Percentiles rank a stretch among this genome's conserved stretches.
Evolutionary conservation across 805 yeast species (phyloP).

Genomic region (Clavispora fructus): DNA sequence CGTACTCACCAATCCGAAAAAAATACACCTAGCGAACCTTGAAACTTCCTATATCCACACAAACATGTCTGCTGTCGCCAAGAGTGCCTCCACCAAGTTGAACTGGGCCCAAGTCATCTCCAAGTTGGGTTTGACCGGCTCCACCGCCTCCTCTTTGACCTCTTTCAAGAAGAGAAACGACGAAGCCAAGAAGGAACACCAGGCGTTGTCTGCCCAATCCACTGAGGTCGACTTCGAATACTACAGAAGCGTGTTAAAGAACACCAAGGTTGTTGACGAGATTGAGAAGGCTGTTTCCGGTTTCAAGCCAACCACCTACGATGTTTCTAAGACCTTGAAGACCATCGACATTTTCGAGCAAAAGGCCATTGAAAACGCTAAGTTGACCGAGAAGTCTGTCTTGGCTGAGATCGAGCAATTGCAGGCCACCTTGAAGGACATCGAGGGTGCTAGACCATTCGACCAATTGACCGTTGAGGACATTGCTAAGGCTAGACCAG

Average conservation of each 20-base stretch:
- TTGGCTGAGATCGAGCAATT: constrained; percentile 79
- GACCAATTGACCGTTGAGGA: constrained; percentile 96
- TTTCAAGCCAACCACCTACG: constrained; percentile 82
- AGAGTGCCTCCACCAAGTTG: constrained; percentile 74
- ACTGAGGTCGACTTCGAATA: constrained; percentile 73
- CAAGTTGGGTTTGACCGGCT: constrained; percentile 86
- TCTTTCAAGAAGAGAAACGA: constrained; percentile 98
- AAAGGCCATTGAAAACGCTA: constrained; percentile 93
- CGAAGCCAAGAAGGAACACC: constrained; percentile 84
- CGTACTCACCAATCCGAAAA: background rate
- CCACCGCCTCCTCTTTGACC: constrained; percentile 81
- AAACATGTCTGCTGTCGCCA: constrained; percentile 33
- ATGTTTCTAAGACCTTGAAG: constrained; percentile 83
- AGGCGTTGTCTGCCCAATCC: constrained; percentile 66
- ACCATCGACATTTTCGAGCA: constrained; percentile 90
- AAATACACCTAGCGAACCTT: background rate
- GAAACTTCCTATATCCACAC: background rate
- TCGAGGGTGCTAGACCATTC: constrained; percentile 95
- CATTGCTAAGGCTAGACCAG: constrained; percentile 93
- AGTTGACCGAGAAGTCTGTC: constrained; percentile 86
- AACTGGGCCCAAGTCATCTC: constrained; percentile 93
- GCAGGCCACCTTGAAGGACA: constrained; percentile 84
- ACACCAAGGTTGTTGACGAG: constrained; percentile 71
- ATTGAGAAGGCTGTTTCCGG: constrained; percentile 69
- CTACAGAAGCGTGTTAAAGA: constrained; percentile 78